Conservation (phyloP, 1,284 basidiomycete species). For the Moesziomyces parantarcticus region DNA sequence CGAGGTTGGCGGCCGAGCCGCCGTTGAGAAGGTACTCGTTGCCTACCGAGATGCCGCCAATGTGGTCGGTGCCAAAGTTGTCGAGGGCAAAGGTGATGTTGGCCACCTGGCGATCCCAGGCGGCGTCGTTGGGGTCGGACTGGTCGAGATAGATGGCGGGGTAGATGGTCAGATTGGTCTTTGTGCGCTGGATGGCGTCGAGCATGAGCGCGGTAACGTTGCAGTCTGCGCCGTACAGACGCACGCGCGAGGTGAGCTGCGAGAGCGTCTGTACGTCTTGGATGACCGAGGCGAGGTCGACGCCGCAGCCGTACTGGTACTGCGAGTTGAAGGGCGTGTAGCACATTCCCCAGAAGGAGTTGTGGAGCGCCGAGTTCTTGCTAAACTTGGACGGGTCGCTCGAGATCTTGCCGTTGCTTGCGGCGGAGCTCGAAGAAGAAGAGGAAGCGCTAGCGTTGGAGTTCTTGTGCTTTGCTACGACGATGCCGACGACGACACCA, state of each 20-base stretch:
- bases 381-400: conserved; percentile 41
- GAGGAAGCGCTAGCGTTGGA: conserved; percentile 7
- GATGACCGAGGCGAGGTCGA: conserved; percentile 28
- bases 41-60: conserved; percentile 41
- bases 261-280: conserved; percentile 35
- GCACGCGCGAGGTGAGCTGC: conserved; percentile 32
- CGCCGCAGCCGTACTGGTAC: conserved; percentile 36
- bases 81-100: conserved; percentile 41
- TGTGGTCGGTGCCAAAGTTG: conserved; percentile 33
- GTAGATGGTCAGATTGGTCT: conserved; percentile 43
- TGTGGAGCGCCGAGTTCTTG: conserved; percentile 32
- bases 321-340: conserved; percentile 44
- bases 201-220: conserved; percentile 41
- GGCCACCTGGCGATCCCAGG: conserved; percentile 30
- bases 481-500: conserved; percentile 31
- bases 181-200: conserved; percentile 43
- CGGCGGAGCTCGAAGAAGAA: conserved; percentile 8
- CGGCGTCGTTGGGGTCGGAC: conserved; percentile 23
- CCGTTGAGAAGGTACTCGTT: conserved; percentile 45
- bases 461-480: conserved; percentile 28
- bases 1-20: conserved; percentile 24
- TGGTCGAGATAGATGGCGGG: conserved; percentile 39
- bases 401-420: conserved; percentile 14
- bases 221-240: conserved; percentile 48
- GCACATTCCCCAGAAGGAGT: conserved; percentile 44